Conservation (phyloP, 1,284 basidiomycete species). For the Boletus calvinii region DNA sequence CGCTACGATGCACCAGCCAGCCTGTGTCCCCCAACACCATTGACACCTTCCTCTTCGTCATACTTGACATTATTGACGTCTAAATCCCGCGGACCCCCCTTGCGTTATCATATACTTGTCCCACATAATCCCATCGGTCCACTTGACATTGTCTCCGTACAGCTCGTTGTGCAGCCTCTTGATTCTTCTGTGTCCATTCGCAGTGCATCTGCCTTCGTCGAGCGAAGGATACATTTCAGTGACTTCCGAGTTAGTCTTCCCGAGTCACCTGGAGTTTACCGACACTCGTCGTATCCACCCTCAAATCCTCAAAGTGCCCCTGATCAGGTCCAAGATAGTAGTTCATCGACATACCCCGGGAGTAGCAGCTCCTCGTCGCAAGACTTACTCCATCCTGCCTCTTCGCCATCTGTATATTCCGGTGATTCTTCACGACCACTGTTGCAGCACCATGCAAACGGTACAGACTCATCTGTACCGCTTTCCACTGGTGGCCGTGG, state of each 20-base stretch:
- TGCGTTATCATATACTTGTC: conserved; percentile 48
- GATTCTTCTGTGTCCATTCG: conserved; percentile 52
- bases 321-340: conserved; percentile 13
- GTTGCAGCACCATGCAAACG: conserved; percentile 22
- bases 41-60: conserved; percentile 34
- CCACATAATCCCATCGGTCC: conserved; percentile 54
- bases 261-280: conserved; percentile 24
- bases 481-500: conserved; percentile 31
- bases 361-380: conserved; percentile 26
- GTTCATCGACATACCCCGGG: conserved; percentile 4
- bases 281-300: conserved; percentile 21
- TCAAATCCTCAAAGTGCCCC: conserved; percentile 22
- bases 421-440: conserved; percentile 36
- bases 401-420: conserved; percentile 41
- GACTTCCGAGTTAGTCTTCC: conserved; percentile 36
- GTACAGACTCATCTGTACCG: conserved; percentile 17
- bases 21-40: conserved; percentile 32
- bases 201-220: conserved; percentile 52
- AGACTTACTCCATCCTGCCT: conserved; percentile 25
- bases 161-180: conserved; percentile 47
- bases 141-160: conserved; percentile 55
- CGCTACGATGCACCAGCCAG: conserved; percentile 57
- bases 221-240: conserved; percentile 53
- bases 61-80: conserved; percentile 40
- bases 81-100: conserved; percentile 46